Base-by-base conservation (phyloP, 139 green algal species). In the Spirogloea muscicola region DNA sequence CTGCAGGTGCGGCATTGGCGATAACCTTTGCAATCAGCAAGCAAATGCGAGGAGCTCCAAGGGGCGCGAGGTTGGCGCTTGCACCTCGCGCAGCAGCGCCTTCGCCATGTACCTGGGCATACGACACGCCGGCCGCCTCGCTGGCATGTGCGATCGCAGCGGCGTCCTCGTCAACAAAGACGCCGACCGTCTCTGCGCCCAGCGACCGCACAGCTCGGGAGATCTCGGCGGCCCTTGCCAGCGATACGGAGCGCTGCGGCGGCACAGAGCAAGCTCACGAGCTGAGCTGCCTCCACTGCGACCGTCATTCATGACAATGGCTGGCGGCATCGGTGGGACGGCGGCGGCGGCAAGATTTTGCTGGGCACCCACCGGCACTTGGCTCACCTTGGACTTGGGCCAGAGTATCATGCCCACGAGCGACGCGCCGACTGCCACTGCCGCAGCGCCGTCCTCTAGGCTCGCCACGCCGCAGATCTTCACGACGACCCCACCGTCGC, bases 331-430 rank as follows among this genome's bases (percentile, higher is more conserved):
- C n/a, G n/a, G n/a, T n/a, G n/a, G n/a, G n/a, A n/a, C n/a, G n/a
- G n/a, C n/a, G n/a, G n/a, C n/a, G n/a, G n/a, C n/a, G n/a, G n/a
- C n/a, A n/a, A n/a, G n/a, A n/a, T n/a, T n/a, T n/a, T n/a, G n/a
- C n/a, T n/a, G n/a, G n/a, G n/a, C n/a, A n/a, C n/a, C n/a, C n/a
- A n/a, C n/a, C n/a, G n/a, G n/a, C n/a, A n/a, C n/a, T n/a, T n/a
- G n/a, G n/a, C n/a, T n/a, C n/a, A n/a, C n/a, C n/a, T 79, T 79
- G 39, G 71, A 75, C 44, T 74, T 58, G 2, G 80, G 81, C 82
- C 82, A 87, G 41, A 84, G 27, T 38, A 87, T 87, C 80, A 86
- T 86, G 34, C 82, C 82, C 6, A 87, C 49, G 61, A 87, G 78
- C 27, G 75, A 42, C 16, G 82, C 81, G 33, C 82, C 82, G 13